A percentile compares a stretch with the other conserved stretches of the same genome.
These are phyloP conservation scores for Candida easanensis DNA, from an alignment of 805 yeast species.

Conservation along the genomic window DNA sequence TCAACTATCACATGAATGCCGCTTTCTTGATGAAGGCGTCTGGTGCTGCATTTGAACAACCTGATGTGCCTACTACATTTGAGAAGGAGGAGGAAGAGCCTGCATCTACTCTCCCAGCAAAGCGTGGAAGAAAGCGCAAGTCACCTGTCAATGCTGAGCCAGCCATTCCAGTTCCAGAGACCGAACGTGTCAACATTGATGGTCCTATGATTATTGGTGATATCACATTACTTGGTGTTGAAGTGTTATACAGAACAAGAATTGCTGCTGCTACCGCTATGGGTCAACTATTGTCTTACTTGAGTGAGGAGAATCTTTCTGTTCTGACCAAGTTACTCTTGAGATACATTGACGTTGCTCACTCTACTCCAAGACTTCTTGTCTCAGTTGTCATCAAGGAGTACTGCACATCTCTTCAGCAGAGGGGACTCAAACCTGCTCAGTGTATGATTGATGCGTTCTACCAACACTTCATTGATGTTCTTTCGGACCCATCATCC, in stretches of 20 bases:
- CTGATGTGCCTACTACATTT: constrained; percentile 1
- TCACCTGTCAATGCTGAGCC: constrained; percentile 24
- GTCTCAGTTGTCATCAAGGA: constrained; percentile 70
- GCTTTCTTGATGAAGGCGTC: constrained; percentile 77
- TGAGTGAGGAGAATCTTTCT: constrained; percentile 31
- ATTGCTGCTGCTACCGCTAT: constrained; percentile 71
- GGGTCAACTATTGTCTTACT: constrained; percentile 60
- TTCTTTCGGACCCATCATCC: constrained; percentile 40
- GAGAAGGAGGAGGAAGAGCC: constrained; percentile 22
- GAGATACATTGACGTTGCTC: constrained; percentile 24
- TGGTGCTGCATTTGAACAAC: constrained; percentile 35
- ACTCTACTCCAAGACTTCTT: constrained; percentile 75
- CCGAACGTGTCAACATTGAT: constrained; percentile 78
- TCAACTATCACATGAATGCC: constrained; percentile 80
- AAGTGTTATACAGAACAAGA: constrained; percentile 71
- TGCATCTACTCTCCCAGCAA: constrained; percentile 9
- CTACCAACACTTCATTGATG: constrained; percentile 30
- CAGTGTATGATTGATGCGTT: constrained; percentile 25
- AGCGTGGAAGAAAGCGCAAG: constrained; percentile 50
- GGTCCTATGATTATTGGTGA: constrained; percentile 92
- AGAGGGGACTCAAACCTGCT: constrained; percentile 24
- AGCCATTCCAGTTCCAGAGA: constrained; percentile 51
- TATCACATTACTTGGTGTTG: constrained; percentile 76
- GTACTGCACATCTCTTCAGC: constrained; percentile 40
- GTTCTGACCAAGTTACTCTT: constrained; percentile 31